Percentiles rank a stretch among this genome's conserved stretches.
Conservation (phyloP, 495 filamentous ascomycete genomes). For the Aspergillus campestris region DNA sequence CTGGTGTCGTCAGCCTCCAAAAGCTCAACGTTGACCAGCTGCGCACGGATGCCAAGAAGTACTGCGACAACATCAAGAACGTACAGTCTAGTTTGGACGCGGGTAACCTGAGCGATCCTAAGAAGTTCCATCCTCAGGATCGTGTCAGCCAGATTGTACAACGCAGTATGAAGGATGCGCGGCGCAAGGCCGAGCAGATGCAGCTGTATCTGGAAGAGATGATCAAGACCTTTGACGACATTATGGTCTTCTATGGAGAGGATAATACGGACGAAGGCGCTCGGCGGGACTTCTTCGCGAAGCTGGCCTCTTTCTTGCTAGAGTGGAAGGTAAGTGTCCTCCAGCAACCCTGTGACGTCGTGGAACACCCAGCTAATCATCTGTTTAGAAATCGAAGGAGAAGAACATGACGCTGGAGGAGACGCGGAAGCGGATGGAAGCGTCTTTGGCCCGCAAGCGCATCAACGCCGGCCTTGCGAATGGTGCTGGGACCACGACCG, state of each 20-base stretch:
- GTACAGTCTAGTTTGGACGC: slow-evolving; percentile 85
- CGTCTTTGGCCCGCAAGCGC: slow-evolving; percentile 82
- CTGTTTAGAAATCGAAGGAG: slow-evolving; percentile 63
- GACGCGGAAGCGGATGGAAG: slow-evolving; percentile 72
- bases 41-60: slow-evolving; percentile 78
- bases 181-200: slow-evolving; percentile 94
- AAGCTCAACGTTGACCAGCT: slow-evolving; percentile 95
- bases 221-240: slow-evolving; percentile 83
- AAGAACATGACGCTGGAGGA: slow-evolving; percentile 88
- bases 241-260: slow-evolving; percentile 95
- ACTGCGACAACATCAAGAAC: slow-evolving; percentile 91
- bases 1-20: slow-evolving; percentile 70
- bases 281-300: slow-evolving; percentile 92
- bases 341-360: not conserved
- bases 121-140: slow-evolving; percentile 97
- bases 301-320: slow-evolving; percentile 80
- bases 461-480: slow-evolving; percentile 52
- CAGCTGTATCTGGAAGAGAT: slow-evolving; percentile 90
- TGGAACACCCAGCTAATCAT: not conserved
- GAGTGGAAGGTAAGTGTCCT: slow-evolving; percentile 73
- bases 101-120: slow-evolving; percentile 90
- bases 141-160: slow-evolving; percentile 87
- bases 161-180: slow-evolving; percentile 90
- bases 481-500: slow-evolving; percentile 28
- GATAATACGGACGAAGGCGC: slow-evolving; percentile 87